These are phyloP conservation scores for Rhizopus delemar DNA, from an alignment of 371 early-diverging fungal genomes.

Conservation along the genomic window DNA sequence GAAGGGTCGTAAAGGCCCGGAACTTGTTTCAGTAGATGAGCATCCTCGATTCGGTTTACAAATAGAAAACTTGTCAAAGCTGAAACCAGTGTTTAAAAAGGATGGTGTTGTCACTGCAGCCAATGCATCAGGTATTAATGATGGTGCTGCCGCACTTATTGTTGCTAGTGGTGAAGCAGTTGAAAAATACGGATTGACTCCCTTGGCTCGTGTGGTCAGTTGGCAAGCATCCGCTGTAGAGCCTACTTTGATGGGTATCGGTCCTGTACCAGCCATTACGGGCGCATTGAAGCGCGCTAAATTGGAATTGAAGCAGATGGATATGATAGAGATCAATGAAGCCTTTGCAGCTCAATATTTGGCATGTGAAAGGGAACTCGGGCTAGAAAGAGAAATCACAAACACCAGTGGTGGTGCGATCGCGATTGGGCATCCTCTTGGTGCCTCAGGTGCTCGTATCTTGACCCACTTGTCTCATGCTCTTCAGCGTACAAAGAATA, in stretches of 20 bases:
- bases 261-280: constrained; percentile 92
- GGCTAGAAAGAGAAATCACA: constrained; percentile 74
- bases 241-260: constrained; percentile 87
- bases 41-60: constrained; percentile 87
- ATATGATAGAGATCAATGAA: constrained; percentile 95
- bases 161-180: constrained; percentile 89
- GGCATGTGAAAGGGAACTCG: constrained; percentile 88
- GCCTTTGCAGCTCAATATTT: constrained; percentile 96
- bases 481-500: constrained; percentile 75
- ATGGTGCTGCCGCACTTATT: constrained; percentile 93
- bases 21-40: constrained; percentile 78
- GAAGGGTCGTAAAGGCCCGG: constrained; percentile 73
- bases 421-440: constrained; percentile 97
- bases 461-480: constrained; percentile 85
- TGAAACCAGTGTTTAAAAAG: constrained; percentile 89
- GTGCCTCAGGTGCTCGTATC: constrained; percentile 95
- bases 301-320: constrained; percentile 82
- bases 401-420: constrained; percentile 95
- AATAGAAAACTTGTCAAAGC: constrained; percentile 74
- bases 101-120: constrained; percentile 93
- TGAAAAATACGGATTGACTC: constrained; percentile 75
- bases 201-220: constrained; percentile 86
- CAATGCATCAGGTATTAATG: constrained; percentile 94
- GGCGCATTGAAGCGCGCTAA: constrained; percentile 85
- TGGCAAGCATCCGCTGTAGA: constrained; percentile 87